phyloP scores from a whole-genome alignment of 495 filamentous ascomycete genomes.

The Staphylotrichum longicolle region DNA sequence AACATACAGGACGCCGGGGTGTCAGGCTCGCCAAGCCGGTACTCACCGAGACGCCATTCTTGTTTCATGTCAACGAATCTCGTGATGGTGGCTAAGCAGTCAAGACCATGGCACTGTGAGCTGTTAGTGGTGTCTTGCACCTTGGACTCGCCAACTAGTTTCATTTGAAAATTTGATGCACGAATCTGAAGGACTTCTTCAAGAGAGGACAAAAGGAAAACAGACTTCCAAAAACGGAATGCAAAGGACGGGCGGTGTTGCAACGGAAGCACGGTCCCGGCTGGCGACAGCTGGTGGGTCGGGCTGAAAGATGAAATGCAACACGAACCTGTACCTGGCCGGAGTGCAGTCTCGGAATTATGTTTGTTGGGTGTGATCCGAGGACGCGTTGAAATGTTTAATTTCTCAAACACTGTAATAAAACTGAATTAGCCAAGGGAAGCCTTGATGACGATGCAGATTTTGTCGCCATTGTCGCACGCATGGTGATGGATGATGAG shows the following conservation, averaged over 20 bases:
- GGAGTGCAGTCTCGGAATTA: background rate
- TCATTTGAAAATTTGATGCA: too few relatives aligned
- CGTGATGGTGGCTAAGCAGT: constrained; percentile 12
- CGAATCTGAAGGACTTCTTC: too few relatives aligned
- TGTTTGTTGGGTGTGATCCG: background rate
- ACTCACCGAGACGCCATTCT: constrained; percentile 57
- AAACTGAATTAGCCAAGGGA: background rate
- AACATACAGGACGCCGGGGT: background rate
- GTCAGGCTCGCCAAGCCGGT: background rate
- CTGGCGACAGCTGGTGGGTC: constrained; percentile 16
- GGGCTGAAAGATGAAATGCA: constrained; percentile 5
- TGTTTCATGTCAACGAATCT: constrained; percentile 37
- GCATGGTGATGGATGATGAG: too few relatives aligned
- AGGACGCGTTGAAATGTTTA: background rate
- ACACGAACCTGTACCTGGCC: constrained; percentile 17
- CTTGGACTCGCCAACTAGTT: too few relatives aligned
- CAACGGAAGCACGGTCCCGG: background rate
- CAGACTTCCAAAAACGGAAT: background rate
- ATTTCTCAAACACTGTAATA: background rate
- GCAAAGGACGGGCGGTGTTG: background rate
- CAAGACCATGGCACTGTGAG: constrained; percentile 30
- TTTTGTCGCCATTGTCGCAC: background rate
- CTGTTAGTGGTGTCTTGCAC: constrained; percentile 20
- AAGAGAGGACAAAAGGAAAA: background rate
- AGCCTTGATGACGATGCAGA: background rate